Evolutionary conservation across 371 early-diverging fungal species (phyloP), one percentile per base, ranked within the genome.

Genomic region (Dinochytrium kinnereticum): DNA sequence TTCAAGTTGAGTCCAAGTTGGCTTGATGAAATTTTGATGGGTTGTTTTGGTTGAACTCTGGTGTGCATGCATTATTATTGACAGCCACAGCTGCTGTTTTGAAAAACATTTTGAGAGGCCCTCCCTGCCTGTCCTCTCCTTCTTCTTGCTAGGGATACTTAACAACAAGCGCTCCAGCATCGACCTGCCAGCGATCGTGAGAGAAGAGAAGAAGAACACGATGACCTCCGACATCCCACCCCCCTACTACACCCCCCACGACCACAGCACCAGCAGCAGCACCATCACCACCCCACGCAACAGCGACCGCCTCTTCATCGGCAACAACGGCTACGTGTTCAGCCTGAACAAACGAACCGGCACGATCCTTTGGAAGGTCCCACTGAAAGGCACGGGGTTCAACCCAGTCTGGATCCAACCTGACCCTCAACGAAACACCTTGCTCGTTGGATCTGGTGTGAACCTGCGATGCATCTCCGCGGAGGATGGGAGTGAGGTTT

Each of bases 381-480:
- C 57, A 7, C 57, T 55, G 17, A 55, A 10, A 19, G 57, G 57
- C 15, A 55, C 57, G 17, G 57, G 57, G 5, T 55, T 55, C 57
- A 55, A 55, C 24, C 57, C 57, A 19, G 57, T 55, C 57, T 55
- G 57, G 57, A 19, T 55, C 26, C 5, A 17, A 5, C 26, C 57
- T 30, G 15, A 26, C 5, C 57, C 57, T 26, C 26, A 55, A 15
- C 57, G 7, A 10, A 15, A 7, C 57, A 10, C 7, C 10, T 26
- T 55, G 17, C 57, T 55, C 57, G 21, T 19, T 24, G 57, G 57
- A 19, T 64, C 64, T 10, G 72, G 72, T 51, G 72, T 36, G 10
- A 72, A 72, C 72, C 51, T 72, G 50, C 44, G 72, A 17, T 36
- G 72, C 55, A 39, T 72, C 66, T 64, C 64, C 3, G 65, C 53